Evolutionary conservation across 2,329 filamentous ascomycete species (phyloP), one percentile per base, ranked within the genome.

Genomic region (Cadophora malorum): DNA sequence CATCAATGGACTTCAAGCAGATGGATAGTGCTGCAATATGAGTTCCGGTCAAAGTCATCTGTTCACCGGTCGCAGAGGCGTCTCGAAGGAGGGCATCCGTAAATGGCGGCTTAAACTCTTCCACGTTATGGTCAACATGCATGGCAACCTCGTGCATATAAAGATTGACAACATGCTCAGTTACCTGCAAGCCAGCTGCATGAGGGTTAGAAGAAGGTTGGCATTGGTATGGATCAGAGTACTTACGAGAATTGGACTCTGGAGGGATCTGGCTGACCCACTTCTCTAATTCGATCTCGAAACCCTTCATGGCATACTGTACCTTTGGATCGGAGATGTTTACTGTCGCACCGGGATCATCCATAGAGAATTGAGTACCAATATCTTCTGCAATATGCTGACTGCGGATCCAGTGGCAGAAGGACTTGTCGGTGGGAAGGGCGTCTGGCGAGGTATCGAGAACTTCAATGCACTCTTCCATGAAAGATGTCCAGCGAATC

Each of bases 71-170:
- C 60, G 49, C 67, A 50, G 68, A 67, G 25, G 58, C 58, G 28
- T 68, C 60, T 16, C 69, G 69, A 10, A 72, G 69, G 4, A 77
- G 62, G 12, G 70, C 70, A 33, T 78, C 76, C 25, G 76, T 77
- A 58, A 77, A 77, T 1, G 76, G 75, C 25, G 75, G 76, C 62
- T 76, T 77, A 64, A 86, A 86, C 69, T 86, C 83, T 21, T 87
- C 83, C 2, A 83, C 80, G 58, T 82, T 83, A 70, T 86, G 83
- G 68, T 88, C 85, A 21, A 86, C 79, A 71, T 88, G 79, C 79
- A 89, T 83, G 6, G 83, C 83, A 62, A 88, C 82, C 76, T 89
- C 87, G 73, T 89, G 85, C 71, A 88, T 83, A 73, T 86, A 88
- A 3, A 89, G 79, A 67, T 83, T 84, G 50, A 86, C 74, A 10